Base-by-base conservation (phyloP, 257 asterid species). In the Scutellaria baicalensis region DNA sequence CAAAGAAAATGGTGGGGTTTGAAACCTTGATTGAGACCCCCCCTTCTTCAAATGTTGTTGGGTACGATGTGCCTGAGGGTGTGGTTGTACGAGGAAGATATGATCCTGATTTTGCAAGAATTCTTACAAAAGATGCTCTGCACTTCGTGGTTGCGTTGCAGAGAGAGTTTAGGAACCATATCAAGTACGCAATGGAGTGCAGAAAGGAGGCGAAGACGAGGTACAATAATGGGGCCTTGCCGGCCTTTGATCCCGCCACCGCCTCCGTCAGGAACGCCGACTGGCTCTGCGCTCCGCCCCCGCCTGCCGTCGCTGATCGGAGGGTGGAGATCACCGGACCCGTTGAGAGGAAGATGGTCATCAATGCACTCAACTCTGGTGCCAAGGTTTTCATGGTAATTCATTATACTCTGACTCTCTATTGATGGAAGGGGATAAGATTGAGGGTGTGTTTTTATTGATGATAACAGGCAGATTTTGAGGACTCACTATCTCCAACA, bases 301-400 rank as follows among this genome's bases (percentile, higher is more conserved):
- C 96, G 0, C 84, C 84, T 0, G 89, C 92, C 0, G 89, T 91
- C 47, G 97, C 95, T n/a, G 99, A 91, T 65, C 78, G 99, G 69
- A 79, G 91, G 75, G 99, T 94, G 64, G 99, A 94, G 78, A 94
- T 94, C 42, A 94, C 99, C 10, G 99, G 99, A 0, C 99, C 99
- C 0, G 97, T 89, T 0, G 99, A 88, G 82, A 70, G 99, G 87
- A 94, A 94, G 77, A 91, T 94, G 99, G 55, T 91, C 80, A 94
- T 94, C 74, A 94, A 94, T 74, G 99, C 99, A 0, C 97, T 94
- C 78, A 94, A 94, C 56, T 94, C 97, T 13, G 97, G 97, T 0
- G 97, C 97, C 76, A 91, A 94, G 71, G 97, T 94, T 50, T 94
- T 94, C 83, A 94, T 94, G 99, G 97, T 93, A 52, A 52, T n/a